phyloP scores from a whole-genome alignment of 805 yeast genomes.

The Pichia kluyveri region DNA sequence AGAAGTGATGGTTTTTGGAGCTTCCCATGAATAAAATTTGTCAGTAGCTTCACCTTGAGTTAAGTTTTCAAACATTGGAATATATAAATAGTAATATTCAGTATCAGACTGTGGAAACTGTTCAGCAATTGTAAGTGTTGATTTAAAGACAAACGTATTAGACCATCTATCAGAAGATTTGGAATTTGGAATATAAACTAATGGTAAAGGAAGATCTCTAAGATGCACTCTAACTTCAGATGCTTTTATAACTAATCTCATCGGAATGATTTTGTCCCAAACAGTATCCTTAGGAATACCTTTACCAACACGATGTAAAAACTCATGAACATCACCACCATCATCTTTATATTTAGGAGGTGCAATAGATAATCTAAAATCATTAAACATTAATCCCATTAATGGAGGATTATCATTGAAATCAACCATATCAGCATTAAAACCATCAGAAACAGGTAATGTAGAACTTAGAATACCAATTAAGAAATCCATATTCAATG shows the following conservation, averaged over 20 bases:
- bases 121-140: conserved; percentile 66
- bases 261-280: conserved; percentile 63
- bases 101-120: conserved; percentile 40
- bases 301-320: conserved; percentile 65
- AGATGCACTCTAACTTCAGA: conserved; percentile 61
- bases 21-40: conserved; percentile 44
- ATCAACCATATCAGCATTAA: conserved; percentile 39
- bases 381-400: conserved; percentile 37
- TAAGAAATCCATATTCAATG: conserved; percentile 30
- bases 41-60: conserved; percentile 26
- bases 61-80: conserved; percentile 48
- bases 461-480: conserved; percentile 30
- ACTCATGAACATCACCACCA: conserved; percentile 41
- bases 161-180: conserved; percentile 2
- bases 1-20: conserved; percentile 69
- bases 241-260: conserved; percentile 45
- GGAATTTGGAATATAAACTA: conserved; percentile 54
- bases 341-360: conserved; percentile 40
- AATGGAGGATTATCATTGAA: conserved; percentile 42
- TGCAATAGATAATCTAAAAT: conserved; percentile 35
- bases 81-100: conserved; percentile 49
- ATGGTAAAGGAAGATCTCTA: conserved; percentile 81
- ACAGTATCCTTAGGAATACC: conserved; percentile 67
- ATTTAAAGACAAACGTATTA: conserved; percentile 25
- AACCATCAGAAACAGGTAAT: conserved; percentile 28